phyloP scores from a whole-genome alignment of 2,329 filamentous ascomycete genomes.

The Aspergillus sp. region DNA sequence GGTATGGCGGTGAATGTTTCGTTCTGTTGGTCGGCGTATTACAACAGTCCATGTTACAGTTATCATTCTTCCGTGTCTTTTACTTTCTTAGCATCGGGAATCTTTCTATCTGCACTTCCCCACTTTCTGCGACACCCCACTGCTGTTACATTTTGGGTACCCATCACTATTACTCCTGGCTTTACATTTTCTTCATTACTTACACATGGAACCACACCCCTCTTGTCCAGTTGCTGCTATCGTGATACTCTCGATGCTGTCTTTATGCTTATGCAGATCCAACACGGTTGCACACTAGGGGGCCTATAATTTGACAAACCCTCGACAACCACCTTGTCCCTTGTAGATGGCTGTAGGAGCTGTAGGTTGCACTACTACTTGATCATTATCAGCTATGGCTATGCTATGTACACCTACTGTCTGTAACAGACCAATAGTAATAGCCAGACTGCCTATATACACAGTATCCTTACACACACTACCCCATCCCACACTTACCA shows the following conservation, averaged over 20 bases:
- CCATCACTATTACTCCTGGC: neutral
- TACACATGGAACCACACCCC: neutral
- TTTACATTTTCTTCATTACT: neutral
- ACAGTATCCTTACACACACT: no score
- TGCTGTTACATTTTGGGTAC: neutral
- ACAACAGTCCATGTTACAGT: neutral
- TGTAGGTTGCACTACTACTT: no score
- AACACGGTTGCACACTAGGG: conserved; percentile 10
- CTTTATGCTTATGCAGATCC: conserved; percentile 17
- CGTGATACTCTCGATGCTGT: conserved; percentile 9
- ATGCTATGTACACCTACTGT: neutral
- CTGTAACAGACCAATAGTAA: no score
- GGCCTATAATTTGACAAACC: conserved; percentile 17
- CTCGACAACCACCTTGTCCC: neutral
- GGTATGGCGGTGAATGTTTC: conserved; percentile 13
- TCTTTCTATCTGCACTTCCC: neutral
- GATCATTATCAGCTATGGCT: neutral
- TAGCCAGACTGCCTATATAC: no score
- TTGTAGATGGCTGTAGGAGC: neutral
- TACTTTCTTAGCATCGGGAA: neutral
- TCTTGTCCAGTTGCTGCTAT: conserved; percentile 11
- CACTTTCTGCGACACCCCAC: neutral
- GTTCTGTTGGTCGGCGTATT: conserved; percentile 9
- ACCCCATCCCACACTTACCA: neutral
- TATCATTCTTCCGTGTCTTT: conserved; percentile 5